These are phyloP conservation scores for Pseudognaphalium luteoalbum DNA, from an alignment of 129 eudicot species.

Conservation along the genomic window DNA sequence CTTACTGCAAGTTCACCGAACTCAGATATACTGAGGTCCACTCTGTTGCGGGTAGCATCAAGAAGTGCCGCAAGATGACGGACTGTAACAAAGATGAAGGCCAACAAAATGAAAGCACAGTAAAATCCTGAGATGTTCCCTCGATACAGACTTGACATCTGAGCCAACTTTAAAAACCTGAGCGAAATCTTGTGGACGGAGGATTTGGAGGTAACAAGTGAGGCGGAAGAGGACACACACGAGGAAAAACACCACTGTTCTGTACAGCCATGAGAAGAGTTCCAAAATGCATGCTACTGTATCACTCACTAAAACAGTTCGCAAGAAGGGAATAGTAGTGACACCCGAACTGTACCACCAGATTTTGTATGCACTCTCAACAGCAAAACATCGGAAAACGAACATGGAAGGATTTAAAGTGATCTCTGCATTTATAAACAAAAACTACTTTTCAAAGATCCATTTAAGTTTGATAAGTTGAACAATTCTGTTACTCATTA, in stretches of 20 bases:
- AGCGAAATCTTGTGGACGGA: constrained; percentile 80
- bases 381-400: constrained; percentile 81
- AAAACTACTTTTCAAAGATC: neutral
- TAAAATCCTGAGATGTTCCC: constrained; percentile 79
- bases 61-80: constrained; percentile 72
- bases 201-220: constrained; percentile 84
- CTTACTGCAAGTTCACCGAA: constrained; percentile 89
- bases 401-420: constrained; percentile 59
- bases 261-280: constrained; percentile 80
- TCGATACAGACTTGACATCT: constrained; percentile 66
- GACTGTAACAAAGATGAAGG: constrained; percentile 61
- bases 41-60: constrained; percentile 51
- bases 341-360: constrained; percentile 97
- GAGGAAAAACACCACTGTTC: constrained; percentile 73
- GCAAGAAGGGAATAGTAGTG: constrained; percentile 73
- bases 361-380: constrained; percentile 71
- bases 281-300: constrained; percentile 69
- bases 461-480: neutral
- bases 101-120: constrained; percentile 58
- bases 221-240: constrained; percentile 86
- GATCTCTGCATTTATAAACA: constrained; percentile 61
- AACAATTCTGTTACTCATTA: too few relatives aligned
- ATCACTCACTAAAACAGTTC: constrained; percentile 61
- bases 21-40: constrained; percentile 51
- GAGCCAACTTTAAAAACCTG: constrained; percentile 59